Percentiles rank a stretch among this genome's conserved stretches.
These are phyloP conservation scores for Nemania sp. DNA, from an alignment of 2,329 filamentous ascomycete genomes.

Conservation along the genomic window DNA sequence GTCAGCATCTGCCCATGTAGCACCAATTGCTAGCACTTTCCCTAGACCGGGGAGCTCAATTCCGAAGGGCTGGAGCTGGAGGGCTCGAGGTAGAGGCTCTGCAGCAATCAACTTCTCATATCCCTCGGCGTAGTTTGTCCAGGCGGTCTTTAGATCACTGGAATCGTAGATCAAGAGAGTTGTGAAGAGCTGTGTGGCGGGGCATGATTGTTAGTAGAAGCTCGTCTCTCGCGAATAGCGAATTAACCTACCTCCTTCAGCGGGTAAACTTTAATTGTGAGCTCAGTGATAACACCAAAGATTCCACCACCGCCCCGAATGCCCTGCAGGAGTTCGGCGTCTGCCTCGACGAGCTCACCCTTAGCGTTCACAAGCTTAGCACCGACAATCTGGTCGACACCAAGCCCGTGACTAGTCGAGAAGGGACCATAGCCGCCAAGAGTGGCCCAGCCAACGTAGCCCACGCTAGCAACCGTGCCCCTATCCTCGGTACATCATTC, in stretches of 20 bases:
- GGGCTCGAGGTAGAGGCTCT: constrained; percentile 17
- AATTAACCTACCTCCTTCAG: constrained; percentile 46
- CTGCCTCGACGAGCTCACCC: constrained; percentile 54
- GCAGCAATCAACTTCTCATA: constrained; percentile 33
- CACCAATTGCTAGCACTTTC: constrained; percentile 44
- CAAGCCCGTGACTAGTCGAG: constrained; percentile 51
- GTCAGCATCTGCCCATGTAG: constrained; percentile 53
- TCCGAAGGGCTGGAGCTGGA: constrained; percentile 47
- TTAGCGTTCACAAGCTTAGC: constrained; percentile 55
- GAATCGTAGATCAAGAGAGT: constrained; percentile 50
- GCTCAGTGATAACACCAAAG: constrained; percentile 56
- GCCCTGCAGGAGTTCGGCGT: constrained; percentile 53
- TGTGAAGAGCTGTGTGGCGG: constrained; percentile 14
- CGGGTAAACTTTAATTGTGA: constrained; percentile 56
- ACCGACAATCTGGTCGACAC: constrained; percentile 54
- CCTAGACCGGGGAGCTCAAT: constrained; percentile 50
- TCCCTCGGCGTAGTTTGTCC: constrained; percentile 31
- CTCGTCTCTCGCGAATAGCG: not conserved
- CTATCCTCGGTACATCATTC: not conserved
- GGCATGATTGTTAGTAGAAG: not conserved
- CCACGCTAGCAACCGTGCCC: constrained; percentile 47
- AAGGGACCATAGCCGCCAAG: constrained; percentile 53
- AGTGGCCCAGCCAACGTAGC: constrained; percentile 53
- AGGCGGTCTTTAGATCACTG: constrained; percentile 44
- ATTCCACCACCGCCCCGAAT: constrained; percentile 56